Evolutionary conservation across 768 basidiomycete genomes (phyloP).

Genomic region (Sistotremastrum niveocremeum): DNA sequence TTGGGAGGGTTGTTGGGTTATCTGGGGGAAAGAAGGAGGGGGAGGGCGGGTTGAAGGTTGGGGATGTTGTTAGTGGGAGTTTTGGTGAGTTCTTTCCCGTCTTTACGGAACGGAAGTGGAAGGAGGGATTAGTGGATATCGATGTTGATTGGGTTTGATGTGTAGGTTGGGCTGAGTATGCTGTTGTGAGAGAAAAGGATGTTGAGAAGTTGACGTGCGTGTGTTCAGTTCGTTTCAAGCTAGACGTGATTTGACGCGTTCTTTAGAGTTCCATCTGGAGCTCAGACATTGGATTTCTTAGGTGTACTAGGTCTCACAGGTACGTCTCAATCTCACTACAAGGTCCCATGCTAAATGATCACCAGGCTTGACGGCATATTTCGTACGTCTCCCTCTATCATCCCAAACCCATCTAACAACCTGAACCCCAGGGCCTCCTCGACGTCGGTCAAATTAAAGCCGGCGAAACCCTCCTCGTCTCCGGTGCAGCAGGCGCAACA

Average conservation of each 20-base stretch:
- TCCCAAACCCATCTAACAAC: conserved; percentile 2
- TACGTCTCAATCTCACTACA: conserved; percentile 18
- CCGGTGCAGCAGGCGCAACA: conserved; percentile 86
- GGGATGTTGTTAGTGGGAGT: conserved; percentile 53
- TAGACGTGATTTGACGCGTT: too few relatives aligned
- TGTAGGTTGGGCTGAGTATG: conserved; percentile 70
- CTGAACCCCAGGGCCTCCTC: conserved; percentile 49
- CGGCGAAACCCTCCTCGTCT: conserved; percentile 76
- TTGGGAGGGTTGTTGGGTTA: conserved; percentile 37
- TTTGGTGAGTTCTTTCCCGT: conserved; percentile 33
- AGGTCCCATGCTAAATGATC: background rate
- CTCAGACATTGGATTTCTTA: conserved; percentile 60
- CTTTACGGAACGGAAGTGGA: too few relatives aligned
- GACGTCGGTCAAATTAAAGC: conserved; percentile 70
- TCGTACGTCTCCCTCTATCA: conserved; percentile 32
- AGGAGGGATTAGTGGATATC: too few relatives aligned
- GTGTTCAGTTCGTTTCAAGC: background rate
- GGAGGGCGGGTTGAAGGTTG: conserved; percentile 40
- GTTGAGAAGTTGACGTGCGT: conserved; percentile 44
- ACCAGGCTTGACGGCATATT: conserved; percentile 78
- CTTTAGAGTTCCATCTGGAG: conserved; percentile 42
- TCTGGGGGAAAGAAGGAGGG: conserved; percentile 42
- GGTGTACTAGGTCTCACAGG: conserved; percentile 68
- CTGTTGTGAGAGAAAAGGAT: conserved; percentile 39
- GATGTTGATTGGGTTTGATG: background rate